Conservation (phyloP, 2,329 filamentous ascomycete species). For the Botrytis hyacinthi region DNA sequence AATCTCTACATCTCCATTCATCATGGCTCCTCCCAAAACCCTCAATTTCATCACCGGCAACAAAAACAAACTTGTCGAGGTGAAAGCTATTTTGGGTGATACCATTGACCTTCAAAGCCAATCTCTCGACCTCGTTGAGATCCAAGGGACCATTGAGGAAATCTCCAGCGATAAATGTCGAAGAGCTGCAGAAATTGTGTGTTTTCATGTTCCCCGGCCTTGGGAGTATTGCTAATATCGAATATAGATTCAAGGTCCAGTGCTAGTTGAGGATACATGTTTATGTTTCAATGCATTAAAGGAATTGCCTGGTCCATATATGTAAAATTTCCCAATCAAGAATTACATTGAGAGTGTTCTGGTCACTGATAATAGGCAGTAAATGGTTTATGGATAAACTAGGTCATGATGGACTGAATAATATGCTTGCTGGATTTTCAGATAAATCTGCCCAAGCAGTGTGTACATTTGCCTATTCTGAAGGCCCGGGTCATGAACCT, state of each 20-base stretch:
- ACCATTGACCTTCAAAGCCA: constrained; percentile 71
- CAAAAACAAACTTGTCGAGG: constrained; percentile 87
- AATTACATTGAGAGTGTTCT: not conserved
- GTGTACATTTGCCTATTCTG: constrained; percentile 91
- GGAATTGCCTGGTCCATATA: constrained; percentile 92
- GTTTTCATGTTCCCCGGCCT: constrained; percentile 30
- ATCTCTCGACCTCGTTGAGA: constrained; percentile 77
- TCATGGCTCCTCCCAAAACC: constrained; percentile 38
- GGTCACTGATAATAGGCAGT: constrained; percentile 47
- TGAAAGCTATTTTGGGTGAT: constrained; percentile 77
- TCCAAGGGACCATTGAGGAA: constrained; percentile 90
- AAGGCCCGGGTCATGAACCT: constrained; percentile 78
- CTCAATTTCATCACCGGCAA: constrained; percentile 98
- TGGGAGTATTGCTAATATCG: constrained; percentile 20
- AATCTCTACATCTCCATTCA: not conserved
- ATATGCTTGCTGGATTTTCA: constrained; percentile 80
- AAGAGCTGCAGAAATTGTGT: constrained; percentile 73
- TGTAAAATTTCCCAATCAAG: constrained; percentile 53
- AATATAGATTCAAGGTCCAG: constrained; percentile 73
- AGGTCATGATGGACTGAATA: constrained; percentile 83
- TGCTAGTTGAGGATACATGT: constrained; percentile 93
- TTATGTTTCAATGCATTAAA: constrained; percentile 88
- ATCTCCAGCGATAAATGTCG: constrained; percentile 86
- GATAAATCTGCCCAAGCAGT: constrained; percentile 92
- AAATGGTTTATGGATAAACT: constrained; percentile 91